Evolutionary conservation across 1,139 yeast genomes (phyloP).

Genomic region (Debaryomyces udenii): DNA sequence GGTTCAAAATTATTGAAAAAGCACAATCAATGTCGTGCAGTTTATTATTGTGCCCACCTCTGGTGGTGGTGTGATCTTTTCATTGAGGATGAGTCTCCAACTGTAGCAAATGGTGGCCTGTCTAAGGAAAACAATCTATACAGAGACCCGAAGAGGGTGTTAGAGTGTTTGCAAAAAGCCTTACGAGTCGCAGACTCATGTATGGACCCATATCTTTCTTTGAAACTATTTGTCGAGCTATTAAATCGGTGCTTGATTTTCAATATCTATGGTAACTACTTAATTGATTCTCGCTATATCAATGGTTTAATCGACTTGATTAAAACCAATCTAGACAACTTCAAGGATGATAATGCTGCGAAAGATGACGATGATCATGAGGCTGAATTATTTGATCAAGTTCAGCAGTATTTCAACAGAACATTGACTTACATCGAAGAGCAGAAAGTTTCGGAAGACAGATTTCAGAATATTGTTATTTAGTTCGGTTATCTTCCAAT

Average conservation of each 20-base stretch:
- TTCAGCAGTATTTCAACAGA: slow-evolving; percentile 55
- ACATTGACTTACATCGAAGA: slow-evolving; percentile 67
- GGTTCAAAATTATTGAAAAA: slow-evolving; percentile 88
- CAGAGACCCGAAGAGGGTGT: slow-evolving; percentile 46
- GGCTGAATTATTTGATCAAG: slow-evolving; percentile 35
- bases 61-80: slow-evolving; percentile 85
- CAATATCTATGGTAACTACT: slow-evolving; percentile 78
- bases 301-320: slow-evolving; percentile 87
- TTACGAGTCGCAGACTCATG: slow-evolving; percentile 90
- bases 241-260: slow-evolving; percentile 83
- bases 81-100: slow-evolving; percentile 30
- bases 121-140: slow-evolving; percentile 23
- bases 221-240: slow-evolving; percentile 86
- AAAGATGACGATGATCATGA: slow-evolving; percentile 40
- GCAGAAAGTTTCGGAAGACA: slow-evolving; percentile 66
- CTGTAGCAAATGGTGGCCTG: slow-evolving; percentile 12
- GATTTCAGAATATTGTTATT: slow-evolving; percentile 50
- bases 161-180: slow-evolving; percentile 61
- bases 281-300: slow-evolving; percentile 72
- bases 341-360: slow-evolving; percentile 33
- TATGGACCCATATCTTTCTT: slow-evolving; percentile 78
- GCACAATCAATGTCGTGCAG: slow-evolving; percentile 93
- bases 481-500: slow-evolving; percentile 9
- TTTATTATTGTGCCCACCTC: slow-evolving; percentile 82
- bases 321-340: slow-evolving; percentile 68